Base-by-base conservation (phyloP, 2,329 filamentous ascomycete genomes). In the Aspergillus cejpii region DNA sequence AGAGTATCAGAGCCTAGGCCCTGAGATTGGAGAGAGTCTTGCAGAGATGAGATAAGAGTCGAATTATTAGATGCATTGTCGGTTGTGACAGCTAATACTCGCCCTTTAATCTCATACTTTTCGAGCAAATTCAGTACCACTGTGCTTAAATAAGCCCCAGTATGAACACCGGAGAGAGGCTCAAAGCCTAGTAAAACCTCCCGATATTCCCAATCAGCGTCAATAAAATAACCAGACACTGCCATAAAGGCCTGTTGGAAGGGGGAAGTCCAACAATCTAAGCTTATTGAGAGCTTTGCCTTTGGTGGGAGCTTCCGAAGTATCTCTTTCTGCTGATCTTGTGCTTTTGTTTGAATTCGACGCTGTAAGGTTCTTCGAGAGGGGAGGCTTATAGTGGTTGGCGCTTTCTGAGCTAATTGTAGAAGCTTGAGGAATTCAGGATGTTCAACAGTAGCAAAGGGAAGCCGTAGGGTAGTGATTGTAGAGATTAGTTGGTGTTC, bases 401-500 rank as follows among this genome's bases (percentile, higher is more conserved):
- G 42, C 10, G 42, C 26, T 27, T 20, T 37, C 11, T 23, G n/a
- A 11, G 21, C 39, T 15, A 45, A 39, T 24, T 38, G 11, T 6
- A 50, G 20, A 28, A 49, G 24, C 7, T 7, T n/a, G n/a, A 37
- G 12, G 10, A 49, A 49, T 28, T 37, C 26, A n/a, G 20, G 39
- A 33, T 49, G 15, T 28, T 49, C 24, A 43, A 45, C 39, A 28
- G 45, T 42, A 21, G 26, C 6, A 34, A 49, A 45, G 2, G 14
- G 39, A 27, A 49, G 37, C 10, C 29, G 26, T 8, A 10, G 24
- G 7, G 40, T 21, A 20, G 26, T 29, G 17, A 48, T 39, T n/a
- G n/a, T n/a, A n/a, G n/a, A n/a, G n/a, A n/a, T n/a, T n/a, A n/a
- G n/a, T n/a, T n/a, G n/a, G n/a, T n/a, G n/a, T n/a, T n/a, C n/a